These are phyloP conservation scores for Sarocladiaceae sp. DNA, from an alignment of 2,329 filamentous ascomycete genomes.

Conservation along the genomic window DNA sequence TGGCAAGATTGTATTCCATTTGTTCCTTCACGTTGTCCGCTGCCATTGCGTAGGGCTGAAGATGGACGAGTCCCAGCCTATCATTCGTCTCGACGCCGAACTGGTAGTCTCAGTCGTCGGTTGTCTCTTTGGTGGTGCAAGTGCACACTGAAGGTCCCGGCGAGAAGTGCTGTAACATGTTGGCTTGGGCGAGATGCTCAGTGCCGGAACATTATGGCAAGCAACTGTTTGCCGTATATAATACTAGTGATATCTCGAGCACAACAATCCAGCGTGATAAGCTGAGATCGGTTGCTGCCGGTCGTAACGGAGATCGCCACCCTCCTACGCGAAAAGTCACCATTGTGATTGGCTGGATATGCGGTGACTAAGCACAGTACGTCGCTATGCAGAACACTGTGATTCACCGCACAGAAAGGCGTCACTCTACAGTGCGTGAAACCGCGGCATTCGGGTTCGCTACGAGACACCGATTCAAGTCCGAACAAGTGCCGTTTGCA, in stretches of 20 bases:
- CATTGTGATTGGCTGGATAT: background rate
- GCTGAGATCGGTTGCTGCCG: slow-evolving; percentile 11
- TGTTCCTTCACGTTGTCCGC: background rate
- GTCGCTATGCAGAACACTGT: background rate
- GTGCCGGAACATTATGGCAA: background rate
- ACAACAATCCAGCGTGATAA: too few relatives aligned
- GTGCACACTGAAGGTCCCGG: background rate
- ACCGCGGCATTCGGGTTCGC: background rate
- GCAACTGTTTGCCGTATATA: too few relatives aligned
- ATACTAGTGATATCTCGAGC: too few relatives aligned
- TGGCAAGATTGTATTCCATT: slow-evolving; percentile 47
- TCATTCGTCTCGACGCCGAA: background rate
- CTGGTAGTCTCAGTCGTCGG: background rate
- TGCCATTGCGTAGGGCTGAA: background rate
- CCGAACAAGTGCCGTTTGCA: background rate
- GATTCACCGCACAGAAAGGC: background rate
- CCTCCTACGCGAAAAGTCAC: slow-evolving; percentile 13
- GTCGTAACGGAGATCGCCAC: slow-evolving; percentile 29
- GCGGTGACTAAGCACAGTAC: slow-evolving; percentile 3
- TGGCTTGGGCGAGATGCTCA: background rate
- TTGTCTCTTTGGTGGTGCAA: background rate
- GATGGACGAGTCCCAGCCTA: background rate
- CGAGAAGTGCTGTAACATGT: background rate
- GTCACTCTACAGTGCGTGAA: background rate
- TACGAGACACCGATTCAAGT: background rate